phyloP scores from a whole-genome alignment of 2,329 filamentous ascomycete genomes.

The Claviceps cyperi region DNA sequence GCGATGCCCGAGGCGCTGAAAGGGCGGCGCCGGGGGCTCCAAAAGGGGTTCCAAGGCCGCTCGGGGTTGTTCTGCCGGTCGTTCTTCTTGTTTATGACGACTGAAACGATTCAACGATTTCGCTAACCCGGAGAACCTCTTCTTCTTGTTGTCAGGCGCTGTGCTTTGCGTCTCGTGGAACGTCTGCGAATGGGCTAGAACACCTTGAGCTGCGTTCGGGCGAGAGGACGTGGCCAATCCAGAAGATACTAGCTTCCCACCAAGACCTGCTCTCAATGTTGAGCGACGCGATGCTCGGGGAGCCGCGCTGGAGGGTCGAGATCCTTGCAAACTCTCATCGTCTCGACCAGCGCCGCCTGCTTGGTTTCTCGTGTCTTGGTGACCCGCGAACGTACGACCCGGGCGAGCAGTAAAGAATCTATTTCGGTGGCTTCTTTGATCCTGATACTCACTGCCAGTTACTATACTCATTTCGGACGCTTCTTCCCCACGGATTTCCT shows the following conservation, averaged over 20 bases:
- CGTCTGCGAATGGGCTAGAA: slow-evolving; percentile 1
- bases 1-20: slow-evolving; percentile 6
- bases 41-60: slow-evolving; percentile 5
- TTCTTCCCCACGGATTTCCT: slow-evolving; percentile 21
- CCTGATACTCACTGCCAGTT: slow-evolving; percentile 20
- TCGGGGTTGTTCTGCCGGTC: background rate
- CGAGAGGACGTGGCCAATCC: slow-evolving; percentile 12
- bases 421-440: slow-evolving; percentile 23
- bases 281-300: slow-evolving; percentile 23
- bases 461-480: slow-evolving; percentile 26
- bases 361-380: slow-evolving; percentile 6
- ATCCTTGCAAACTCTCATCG: slow-evolving; percentile 6
- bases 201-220: slow-evolving; percentile 8
- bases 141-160: slow-evolving; percentile 24
- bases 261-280: slow-evolving; percentile 20
- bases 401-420: slow-evolving; percentile 22
- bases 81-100: background rate
- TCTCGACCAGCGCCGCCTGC: background rate
- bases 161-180: slow-evolving; percentile 3
- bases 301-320: slow-evolving; percentile 9
- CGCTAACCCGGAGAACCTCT: slow-evolving; percentile 28
- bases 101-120: slow-evolving; percentile 12
- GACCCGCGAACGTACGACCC: slow-evolving; percentile 12
- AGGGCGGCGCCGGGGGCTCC: slow-evolving; percentile 7
- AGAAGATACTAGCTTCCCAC: slow-evolving; percentile 7